Percentiles rank a stretch among this genome's conserved stretches.
Evolutionary conservation across 1,284 basidiomycete genomes (phyloP).

Genomic region (Fistulina hepatica): DNA sequence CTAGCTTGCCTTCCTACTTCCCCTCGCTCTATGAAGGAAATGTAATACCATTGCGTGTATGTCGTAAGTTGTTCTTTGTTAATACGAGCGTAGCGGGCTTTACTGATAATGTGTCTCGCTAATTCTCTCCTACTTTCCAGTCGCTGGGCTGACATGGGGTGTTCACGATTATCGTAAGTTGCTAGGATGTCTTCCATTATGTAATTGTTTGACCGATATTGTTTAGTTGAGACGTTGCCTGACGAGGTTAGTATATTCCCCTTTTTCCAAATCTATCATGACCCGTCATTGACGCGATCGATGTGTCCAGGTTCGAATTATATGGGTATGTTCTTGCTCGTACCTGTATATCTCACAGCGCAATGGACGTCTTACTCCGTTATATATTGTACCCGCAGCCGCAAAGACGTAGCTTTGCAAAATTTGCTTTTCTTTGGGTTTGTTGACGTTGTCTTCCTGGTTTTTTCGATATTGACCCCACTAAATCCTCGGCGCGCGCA

Average conservation of each 20-base stretch:
- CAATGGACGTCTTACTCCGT: background rate
- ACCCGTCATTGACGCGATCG: background rate
- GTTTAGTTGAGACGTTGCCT: slow-evolving; percentile 20
- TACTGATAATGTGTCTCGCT: background rate
- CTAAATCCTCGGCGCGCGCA: slow-evolving; percentile 9
- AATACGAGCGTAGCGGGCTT: no score
- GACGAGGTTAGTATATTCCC: slow-evolving; percentile 26
- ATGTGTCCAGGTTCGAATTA: no score
- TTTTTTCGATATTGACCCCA: background rate
- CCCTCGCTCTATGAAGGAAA: background rate
- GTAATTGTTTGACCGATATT: background rate
- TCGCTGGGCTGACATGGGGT: slow-evolving; percentile 24
- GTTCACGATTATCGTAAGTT: slow-evolving; percentile 26
- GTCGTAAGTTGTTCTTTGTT: background rate
- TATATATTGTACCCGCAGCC: slow-evolving; percentile 14
- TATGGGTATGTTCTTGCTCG: no score
- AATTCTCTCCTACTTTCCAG: slow-evolving; percentile 10
- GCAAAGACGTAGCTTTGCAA: slow-evolving; percentile 23
- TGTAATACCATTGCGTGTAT: background rate
- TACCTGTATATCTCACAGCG: no score
- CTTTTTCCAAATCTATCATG: background rate
- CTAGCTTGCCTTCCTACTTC: no score
- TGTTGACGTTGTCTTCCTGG: background rate
- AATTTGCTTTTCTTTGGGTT: slow-evolving; percentile 31
- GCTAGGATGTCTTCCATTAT: background rate